These are phyloP conservation scores for Phytophthora cryptogea DNA, from an alignment of 352 stramenopile genomes.

Conservation along the genomic window DNA sequence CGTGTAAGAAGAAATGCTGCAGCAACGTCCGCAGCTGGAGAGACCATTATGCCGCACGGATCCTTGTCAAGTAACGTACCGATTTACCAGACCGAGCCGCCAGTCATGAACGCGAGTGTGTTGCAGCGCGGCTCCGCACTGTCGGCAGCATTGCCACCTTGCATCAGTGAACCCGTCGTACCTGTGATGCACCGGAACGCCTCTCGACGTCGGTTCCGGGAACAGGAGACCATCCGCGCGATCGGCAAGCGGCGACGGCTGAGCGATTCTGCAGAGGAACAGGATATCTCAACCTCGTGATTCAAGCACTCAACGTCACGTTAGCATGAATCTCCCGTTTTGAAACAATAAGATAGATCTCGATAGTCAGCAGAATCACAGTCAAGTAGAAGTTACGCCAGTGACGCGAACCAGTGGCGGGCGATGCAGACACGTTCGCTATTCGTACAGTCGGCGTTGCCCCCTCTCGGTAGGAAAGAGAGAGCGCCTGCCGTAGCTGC, in stretches of 20 bases:
- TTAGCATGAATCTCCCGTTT: slow-evolving; percentile 31
- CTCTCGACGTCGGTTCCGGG: slow-evolving; percentile 59
- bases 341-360: slow-evolving; percentile 37
- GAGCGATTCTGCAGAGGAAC: slow-evolving; percentile 51
- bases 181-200: slow-evolving; percentile 73
- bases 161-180: slow-evolving; percentile 69
- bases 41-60: slow-evolving; percentile 8
- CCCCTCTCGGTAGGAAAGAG: slow-evolving; percentile 16
- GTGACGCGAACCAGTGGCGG: slow-evolving; percentile 11
- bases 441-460: slow-evolving; percentile 19
- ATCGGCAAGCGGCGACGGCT: slow-evolving; percentile 70
- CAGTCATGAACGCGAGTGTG: slow-evolving; percentile 83
- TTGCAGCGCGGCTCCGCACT: slow-evolving; percentile 57
- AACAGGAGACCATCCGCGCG: slow-evolving; percentile 42
- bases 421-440: slow-evolving; percentile 18
- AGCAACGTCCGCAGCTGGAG: slow-evolving; percentile 9
- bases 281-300: slow-evolving; percentile 61
- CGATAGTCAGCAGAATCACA: slow-evolving; percentile 31
- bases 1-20: slow-evolving; percentile 67
- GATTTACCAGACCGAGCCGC: slow-evolving; percentile 52
- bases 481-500: slow-evolving; percentile 19
- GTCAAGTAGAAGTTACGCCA: slow-evolving; percentile 29
- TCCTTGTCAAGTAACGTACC: slow-evolving; percentile 49
- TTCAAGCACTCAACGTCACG: slow-evolving; percentile 3
- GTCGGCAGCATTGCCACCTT: slow-evolving; percentile 48